These are phyloP conservation scores for Bifiguratus adelaidae DNA, from an alignment of 192 early-diverging fungal genomes.

Conservation along the genomic window DNA sequence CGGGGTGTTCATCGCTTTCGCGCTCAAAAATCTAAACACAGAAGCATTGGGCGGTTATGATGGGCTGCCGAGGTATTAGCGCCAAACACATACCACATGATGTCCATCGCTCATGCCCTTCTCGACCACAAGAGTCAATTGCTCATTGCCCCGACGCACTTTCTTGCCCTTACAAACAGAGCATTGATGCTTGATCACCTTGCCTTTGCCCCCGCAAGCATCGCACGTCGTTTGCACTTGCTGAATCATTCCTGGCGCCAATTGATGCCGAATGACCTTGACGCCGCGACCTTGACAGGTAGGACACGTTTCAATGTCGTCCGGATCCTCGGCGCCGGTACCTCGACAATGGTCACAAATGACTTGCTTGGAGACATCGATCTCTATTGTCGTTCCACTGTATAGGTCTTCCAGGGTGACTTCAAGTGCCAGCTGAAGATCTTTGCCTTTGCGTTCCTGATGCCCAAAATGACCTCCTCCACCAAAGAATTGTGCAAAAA, in stretches of 20 bases:
- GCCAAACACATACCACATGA: not conserved
- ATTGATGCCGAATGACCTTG: constrained; percentile 68
- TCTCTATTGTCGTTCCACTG: constrained; percentile 68
- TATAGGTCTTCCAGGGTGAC: constrained; percentile 92
- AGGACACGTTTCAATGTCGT: constrained; percentile 78
- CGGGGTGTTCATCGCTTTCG: constrained; percentile 88
- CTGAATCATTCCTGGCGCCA: constrained; percentile 91
- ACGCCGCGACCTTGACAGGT: constrained; percentile 74
- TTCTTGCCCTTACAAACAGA: constrained; percentile 76
- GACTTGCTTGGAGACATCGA: constrained; percentile 91
- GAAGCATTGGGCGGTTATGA: not conserved
- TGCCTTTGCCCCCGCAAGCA: constrained; percentile 83
- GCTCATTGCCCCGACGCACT: constrained; percentile 73
- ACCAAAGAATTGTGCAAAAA: constrained; percentile 88
- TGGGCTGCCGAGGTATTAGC: no score
- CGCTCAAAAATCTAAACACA: constrained; percentile 56
- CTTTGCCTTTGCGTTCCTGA: constrained; percentile 73
- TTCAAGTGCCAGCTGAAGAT: constrained; percentile 62
- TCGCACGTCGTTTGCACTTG: constrained; percentile 92
- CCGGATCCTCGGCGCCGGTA: constrained; percentile 71
- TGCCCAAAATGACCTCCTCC: constrained; percentile 47
- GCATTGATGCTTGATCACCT: constrained; percentile 71
- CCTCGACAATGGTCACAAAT: constrained; percentile 91
- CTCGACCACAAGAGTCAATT: constrained; percentile 69
- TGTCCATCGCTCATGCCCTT: constrained; percentile 70